Evolutionary conservation across 495 filamentous ascomycete species (phyloP).

Genomic region (Copromyces sp.): DNA sequence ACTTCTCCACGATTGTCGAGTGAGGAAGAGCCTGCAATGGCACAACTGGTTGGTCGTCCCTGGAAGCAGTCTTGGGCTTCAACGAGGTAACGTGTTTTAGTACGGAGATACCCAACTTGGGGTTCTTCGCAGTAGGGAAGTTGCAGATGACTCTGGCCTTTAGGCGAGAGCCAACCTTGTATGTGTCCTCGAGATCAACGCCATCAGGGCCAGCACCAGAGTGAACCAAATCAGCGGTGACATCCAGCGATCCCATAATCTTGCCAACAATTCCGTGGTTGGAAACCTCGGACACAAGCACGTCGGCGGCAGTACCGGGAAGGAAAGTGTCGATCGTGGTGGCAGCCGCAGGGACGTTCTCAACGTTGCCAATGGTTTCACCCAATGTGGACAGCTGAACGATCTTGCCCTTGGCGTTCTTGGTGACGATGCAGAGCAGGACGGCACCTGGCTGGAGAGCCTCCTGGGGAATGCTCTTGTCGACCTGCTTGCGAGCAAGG

Average conservation of each 20-base stretch:
- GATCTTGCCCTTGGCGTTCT: slow-evolving; percentile 66
- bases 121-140: slow-evolving; percentile 64
- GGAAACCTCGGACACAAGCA: slow-evolving; percentile 67
- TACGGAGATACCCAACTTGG: slow-evolving; percentile 77
- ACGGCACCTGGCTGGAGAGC: slow-evolving; percentile 55
- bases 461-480: slow-evolving; percentile 55
- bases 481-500: slow-evolving; percentile 77
- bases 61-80: slow-evolving; percentile 33
- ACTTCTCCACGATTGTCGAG: slow-evolving; percentile 64
- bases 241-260: slow-evolving; percentile 83
- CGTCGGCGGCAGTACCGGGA: slow-evolving; percentile 79
- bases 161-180: slow-evolving; percentile 70
- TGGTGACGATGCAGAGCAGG: slow-evolving; percentile 69
- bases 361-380: slow-evolving; percentile 59
- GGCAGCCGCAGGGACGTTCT: slow-evolving; percentile 57
- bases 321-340: slow-evolving; percentile 84
- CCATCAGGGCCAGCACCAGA: slow-evolving; percentile 57
- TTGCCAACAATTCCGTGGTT: slow-evolving; percentile 56
- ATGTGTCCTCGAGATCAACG: slow-evolving; percentile 59
- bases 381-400: slow-evolving; percentile 73
- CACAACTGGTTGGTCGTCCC: slow-evolving; percentile 15
- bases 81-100: slow-evolving; percentile 73
- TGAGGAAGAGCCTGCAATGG: slow-evolving; percentile 53
- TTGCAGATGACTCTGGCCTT: slow-evolving; percentile 81
- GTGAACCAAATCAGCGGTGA: slow-evolving; percentile 82